phyloP scores from a whole-genome alignment of 495 filamentous ascomycete genomes.

The Neurospora tetraspora region DNA sequence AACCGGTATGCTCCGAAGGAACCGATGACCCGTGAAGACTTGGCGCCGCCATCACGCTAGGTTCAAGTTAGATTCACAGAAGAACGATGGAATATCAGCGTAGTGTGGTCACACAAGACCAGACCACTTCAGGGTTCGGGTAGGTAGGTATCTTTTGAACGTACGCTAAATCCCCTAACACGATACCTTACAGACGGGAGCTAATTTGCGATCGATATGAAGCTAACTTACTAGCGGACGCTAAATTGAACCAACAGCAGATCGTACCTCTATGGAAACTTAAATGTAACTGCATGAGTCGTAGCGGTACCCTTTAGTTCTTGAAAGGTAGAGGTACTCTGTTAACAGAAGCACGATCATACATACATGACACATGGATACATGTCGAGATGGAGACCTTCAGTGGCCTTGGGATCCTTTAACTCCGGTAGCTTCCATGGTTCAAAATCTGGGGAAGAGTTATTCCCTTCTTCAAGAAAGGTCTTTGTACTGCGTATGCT shows the following conservation, averaged over 20 bases:
- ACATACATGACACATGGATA: background rate
- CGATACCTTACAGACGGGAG: background rate
- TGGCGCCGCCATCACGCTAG: background rate
- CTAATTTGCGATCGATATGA: conserved; percentile 1
- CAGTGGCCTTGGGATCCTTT: background rate
- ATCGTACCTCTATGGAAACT: background rate
- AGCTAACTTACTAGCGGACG: background rate
- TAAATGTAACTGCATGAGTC: background rate
- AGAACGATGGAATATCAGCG: background rate
- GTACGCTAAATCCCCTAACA: background rate
- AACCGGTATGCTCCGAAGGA: background rate
- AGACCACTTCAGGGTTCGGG: background rate
- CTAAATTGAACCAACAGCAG: background rate
- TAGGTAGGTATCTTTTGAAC: background rate
- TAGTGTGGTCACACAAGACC: conserved; percentile 9
- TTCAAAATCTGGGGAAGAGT: background rate
- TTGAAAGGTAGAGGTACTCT: background rate
- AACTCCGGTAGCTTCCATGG: background rate
- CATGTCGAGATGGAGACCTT: background rate
- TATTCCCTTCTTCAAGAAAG: background rate
- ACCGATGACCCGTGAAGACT: background rate
- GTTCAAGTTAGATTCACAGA: background rate
- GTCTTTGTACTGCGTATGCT: background rate
- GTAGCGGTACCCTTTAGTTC: background rate
- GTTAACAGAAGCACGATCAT: background rate